phyloP scores from a whole-genome alignment of 208 protist species.

The Angomonas deanei region DNA sequence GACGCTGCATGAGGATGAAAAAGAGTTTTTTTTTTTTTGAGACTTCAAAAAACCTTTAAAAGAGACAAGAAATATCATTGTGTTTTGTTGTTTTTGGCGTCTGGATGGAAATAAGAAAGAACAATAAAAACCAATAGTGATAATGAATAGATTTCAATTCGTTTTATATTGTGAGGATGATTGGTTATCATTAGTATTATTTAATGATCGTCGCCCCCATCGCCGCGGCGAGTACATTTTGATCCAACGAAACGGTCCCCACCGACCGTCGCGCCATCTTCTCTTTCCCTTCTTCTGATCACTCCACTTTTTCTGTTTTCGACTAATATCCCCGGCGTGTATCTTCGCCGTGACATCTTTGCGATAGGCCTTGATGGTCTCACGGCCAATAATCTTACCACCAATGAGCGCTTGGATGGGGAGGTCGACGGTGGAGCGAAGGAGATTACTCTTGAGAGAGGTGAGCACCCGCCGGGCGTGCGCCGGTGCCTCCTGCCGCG shows the following conservation, averaged over 20 bases:
- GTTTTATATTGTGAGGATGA: too few relatives aligned
- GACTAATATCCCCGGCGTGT: conserved; percentile 94
- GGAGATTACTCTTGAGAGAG: conserved; percentile 86
- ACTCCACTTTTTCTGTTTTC: conserved; percentile 95
- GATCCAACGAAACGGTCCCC: conserved; percentile 89
- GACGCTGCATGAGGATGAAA: conserved; percentile 27
- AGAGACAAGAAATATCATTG: too few relatives aligned
- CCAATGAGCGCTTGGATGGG: conserved; percentile 89
- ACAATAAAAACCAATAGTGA: not conserved
- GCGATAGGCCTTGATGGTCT: conserved; percentile 90
- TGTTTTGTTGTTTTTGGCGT: too few relatives aligned
- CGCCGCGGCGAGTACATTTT: conserved; percentile 88
- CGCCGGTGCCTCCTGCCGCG: conserved; percentile 44
- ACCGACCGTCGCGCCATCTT: conserved; percentile 88
- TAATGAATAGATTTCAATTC: not conserved
- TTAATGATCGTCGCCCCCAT: conserved; percentile 68
- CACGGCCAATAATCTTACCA: conserved; percentile 87
- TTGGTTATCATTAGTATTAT: conserved; percentile 5
- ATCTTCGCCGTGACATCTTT: conserved; percentile 95
- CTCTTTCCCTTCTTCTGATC: conserved; percentile 98
- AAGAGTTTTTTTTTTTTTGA: conserved; percentile 5
- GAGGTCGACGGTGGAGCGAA: conserved; percentile 87
- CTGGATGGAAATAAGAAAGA: not conserved
- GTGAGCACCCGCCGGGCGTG: conserved; percentile 69
- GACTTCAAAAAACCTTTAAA: too few relatives aligned